A percentile compares a stretch with the other conserved stretches of the same genome.
Evolutionary conservation across 2,329 filamentous ascomycete genomes (phyloP).

Genomic region (Pseudogymnoascus sp.): DNA sequence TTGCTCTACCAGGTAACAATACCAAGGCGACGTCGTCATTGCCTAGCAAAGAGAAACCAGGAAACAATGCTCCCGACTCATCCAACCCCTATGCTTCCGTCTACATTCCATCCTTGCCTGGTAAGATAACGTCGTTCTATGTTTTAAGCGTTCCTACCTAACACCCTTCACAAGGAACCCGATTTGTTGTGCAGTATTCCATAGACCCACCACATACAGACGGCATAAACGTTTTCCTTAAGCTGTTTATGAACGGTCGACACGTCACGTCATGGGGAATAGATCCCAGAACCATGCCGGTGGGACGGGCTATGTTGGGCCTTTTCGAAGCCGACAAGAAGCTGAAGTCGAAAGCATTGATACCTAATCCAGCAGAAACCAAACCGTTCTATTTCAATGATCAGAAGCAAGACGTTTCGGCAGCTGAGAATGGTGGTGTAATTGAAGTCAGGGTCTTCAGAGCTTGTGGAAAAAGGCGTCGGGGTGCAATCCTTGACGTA

Average conservation of each 20-base stretch:
- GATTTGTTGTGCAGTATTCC: conserved; percentile 48
- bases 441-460: conserved; percentile 50
- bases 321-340: conserved; percentile 44
- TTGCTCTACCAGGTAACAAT: background rate
- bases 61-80: background rate
- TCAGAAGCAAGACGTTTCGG: conserved; percentile 26
- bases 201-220: conserved; percentile 33
- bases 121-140: conserved; percentile 28
- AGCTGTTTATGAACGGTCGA: conserved; percentile 49
- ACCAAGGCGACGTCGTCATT: background rate
- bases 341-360: conserved; percentile 34
- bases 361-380: conserved; percentile 39
- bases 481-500: conserved; percentile 37
- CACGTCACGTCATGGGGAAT: conserved; percentile 49
- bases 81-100: conserved; percentile 42
- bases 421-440: conserved; percentile 48
- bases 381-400: conserved; percentile 46
- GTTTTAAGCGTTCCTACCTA: background rate
- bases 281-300: conserved; percentile 32
- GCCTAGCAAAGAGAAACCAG: background rate
- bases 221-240: conserved; percentile 46
- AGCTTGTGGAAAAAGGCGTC: conserved; percentile 42
- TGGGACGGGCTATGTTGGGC: conserved; percentile 40
- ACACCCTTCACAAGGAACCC: conserved; percentile 35
- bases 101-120: conserved; percentile 50